Percentiles rank a stretch among this genome's conserved stretches.
phyloP scores from a whole-genome alignment of 768 basidiomycete species.

The Dacryopinax spathularia region DNA sequence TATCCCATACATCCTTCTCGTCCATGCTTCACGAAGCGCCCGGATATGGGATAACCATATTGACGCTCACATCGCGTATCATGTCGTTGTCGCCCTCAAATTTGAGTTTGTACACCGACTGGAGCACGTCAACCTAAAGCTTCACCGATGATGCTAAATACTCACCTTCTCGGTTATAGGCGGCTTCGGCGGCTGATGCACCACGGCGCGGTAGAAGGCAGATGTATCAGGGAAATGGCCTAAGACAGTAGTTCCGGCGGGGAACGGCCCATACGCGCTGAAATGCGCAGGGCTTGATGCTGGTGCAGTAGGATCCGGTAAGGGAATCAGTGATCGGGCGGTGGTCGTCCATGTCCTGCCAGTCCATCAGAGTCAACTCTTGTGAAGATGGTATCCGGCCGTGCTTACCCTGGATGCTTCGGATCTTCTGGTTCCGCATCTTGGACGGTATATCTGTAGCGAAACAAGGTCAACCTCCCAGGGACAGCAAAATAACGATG shows the following conservation, averaged over 20 bases:
- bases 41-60: slow-evolving; percentile 59
- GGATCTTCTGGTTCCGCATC: slow-evolving; percentile 76
- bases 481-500: not conserved
- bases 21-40: not conserved
- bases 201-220: slow-evolving; percentile 79
- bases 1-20: not conserved
- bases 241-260: slow-evolving; percentile 58
- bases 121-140: not conserved
- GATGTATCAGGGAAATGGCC: slow-evolving; percentile 85
- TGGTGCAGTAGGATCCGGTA: slow-evolving; percentile 56
- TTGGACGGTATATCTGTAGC: slow-evolving; percentile 63
- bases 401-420: slow-evolving; percentile 41
- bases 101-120: slow-evolving; percentile 54
- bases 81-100: slow-evolving; percentile 84
- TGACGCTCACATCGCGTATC: slow-evolving; percentile 59
- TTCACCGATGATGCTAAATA: slow-evolving; percentile 7
- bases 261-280: slow-evolving; percentile 57
- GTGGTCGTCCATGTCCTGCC: slow-evolving; percentile 53
- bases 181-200: slow-evolving; percentile 27
- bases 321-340: slow-evolving; percentile 56
- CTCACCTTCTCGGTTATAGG: slow-evolving; percentile 20
- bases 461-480: not conserved
- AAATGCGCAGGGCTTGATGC: slow-evolving; percentile 48
- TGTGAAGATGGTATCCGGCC: not conserved
- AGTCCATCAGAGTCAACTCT: slow-evolving; percentile 4